A percentile compares a stretch with the other conserved stretches of the same genome.
These are phyloP conservation scores for Colletotrichum sp. DNA, from an alignment of 2,329 filamentous ascomycete genomes.

Conservation along the genomic window DNA sequence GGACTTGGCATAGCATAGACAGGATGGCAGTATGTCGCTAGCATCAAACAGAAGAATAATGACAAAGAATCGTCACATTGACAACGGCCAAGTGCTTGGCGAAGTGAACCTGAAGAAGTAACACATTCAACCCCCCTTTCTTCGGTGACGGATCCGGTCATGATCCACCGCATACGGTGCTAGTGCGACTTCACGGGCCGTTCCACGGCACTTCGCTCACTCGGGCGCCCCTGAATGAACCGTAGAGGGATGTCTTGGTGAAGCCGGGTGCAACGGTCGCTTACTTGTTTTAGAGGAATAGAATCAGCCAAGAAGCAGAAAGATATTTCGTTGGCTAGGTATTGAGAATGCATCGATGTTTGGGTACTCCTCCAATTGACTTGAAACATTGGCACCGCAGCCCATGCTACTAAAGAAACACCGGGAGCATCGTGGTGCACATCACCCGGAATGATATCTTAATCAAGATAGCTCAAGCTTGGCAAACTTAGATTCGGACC, in stretches of 20 bases:
- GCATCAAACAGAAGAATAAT: not conserved
- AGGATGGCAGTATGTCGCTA: not conserved
- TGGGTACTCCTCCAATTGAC: not conserved
- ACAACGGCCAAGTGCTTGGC: not conserved
- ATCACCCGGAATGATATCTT: not conserved
- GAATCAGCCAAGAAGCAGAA: not conserved
- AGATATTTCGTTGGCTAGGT: not conserved
- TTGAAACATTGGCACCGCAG: not conserved
- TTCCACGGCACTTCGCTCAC: not conserved
- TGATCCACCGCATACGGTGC: not conserved
- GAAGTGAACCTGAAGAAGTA: not conserved
- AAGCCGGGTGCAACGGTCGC: not conserved
- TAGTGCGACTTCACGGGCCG: not conserved
- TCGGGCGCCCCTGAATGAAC: not conserved
- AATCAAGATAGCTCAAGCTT: not conserved
- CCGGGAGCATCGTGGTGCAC: not conserved
- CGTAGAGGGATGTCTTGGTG: not conserved
- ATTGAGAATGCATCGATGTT: not conserved
- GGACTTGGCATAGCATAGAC: not conserved
- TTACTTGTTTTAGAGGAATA: not conserved
- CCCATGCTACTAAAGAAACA: not conserved
- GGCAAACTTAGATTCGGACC: not conserved
- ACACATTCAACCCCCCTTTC: not conserved
- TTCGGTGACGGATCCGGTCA: not conserved
- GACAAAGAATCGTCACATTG: not conserved